A percentile compares a stretch with the other conserved stretches of the same genome.
Evolutionary conservation across 2,329 filamentous ascomycete genomes (phyloP).

Genomic region (Raffaelea ambrosiae): DNA sequence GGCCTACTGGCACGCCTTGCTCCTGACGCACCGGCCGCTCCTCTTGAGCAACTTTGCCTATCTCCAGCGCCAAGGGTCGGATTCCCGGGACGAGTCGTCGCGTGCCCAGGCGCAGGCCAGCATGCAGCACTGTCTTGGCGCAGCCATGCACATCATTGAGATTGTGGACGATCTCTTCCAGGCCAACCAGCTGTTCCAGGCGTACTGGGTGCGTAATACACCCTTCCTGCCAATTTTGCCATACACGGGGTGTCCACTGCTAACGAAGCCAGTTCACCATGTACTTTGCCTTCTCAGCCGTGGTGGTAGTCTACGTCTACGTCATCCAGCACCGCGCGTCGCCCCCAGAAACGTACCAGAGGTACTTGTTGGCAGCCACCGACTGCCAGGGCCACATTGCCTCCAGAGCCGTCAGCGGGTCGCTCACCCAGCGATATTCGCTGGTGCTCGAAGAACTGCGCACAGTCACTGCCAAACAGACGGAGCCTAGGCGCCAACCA

Average conservation of each 20-base stretch:
- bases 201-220: slow-evolving; percentile 1
- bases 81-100: neutral
- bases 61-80: neutral
- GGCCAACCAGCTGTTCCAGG: slow-evolving; percentile 2
- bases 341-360: slow-evolving; percentile 18
- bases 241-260: too few species aligned
- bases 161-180: slow-evolving; percentile 28
- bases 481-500: neutral
- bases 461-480: slow-evolving; percentile 1
- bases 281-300: slow-evolving; percentile 35
- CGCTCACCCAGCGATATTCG: slow-evolving; percentile 24
- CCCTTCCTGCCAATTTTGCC: neutral
- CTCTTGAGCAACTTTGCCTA: slow-evolving; percentile 24
- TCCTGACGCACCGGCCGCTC: slow-evolving; percentile 29
- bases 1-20: slow-evolving; percentile 28
- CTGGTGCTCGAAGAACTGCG: slow-evolving; percentile 8
- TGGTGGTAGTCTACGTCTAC: slow-evolving; percentile 35
- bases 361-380: slow-evolving; percentile 26
- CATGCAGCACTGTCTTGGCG: slow-evolving; percentile 22
- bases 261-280: slow-evolving; percentile 21
- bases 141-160: slow-evolving; percentile 28
- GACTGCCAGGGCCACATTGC: slow-evolving; percentile 31
- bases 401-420: slow-evolving; percentile 25
- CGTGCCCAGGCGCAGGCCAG: slow-evolving; percentile 4
- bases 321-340: slow-evolving; percentile 27